Conservation (phyloP, 2,329 filamentous ascomycete genomes). For the Stachybotrys chlorohalonatus region DNA sequence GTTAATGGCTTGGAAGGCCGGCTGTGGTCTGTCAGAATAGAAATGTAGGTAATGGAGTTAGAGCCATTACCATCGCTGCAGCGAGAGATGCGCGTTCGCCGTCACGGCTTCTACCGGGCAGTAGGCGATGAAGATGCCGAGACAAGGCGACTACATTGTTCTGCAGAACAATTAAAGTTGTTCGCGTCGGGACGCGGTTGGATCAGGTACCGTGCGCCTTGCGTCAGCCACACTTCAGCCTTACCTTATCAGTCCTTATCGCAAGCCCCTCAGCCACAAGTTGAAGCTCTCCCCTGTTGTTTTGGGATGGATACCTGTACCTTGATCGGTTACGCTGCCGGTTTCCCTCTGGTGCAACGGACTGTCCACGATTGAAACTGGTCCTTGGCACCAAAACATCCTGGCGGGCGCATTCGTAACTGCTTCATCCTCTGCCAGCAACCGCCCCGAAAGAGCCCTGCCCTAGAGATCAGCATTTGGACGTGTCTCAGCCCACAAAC, state of each 20-base stretch:
- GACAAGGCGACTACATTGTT: neutral
- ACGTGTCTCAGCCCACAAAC: neutral
- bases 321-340: neutral
- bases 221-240: neutral
- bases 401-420: neutral
- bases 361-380: neutral
- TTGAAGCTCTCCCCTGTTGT: neutral
- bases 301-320: neutral
- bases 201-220: neutral
- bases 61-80: constrained; percentile 12
- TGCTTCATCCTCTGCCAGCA: neutral
- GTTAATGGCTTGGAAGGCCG: constrained; percentile 80
- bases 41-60: neutral
- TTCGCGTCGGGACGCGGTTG: neutral
- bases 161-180: neutral
- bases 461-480: neutral
- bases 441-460: neutral
- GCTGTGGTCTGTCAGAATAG: constrained; percentile 18
- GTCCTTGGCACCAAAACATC: neutral
- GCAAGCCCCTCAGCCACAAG: neutral
- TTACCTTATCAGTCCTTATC: neutral
- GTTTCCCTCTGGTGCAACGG: neutral
- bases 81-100: neutral
- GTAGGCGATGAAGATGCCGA: neutral
- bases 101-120: too few species aligned